Evolutionary conservation across 1,139 yeast genomes (phyloP).

Genomic region (Yamadazyma atlantica): DNA sequence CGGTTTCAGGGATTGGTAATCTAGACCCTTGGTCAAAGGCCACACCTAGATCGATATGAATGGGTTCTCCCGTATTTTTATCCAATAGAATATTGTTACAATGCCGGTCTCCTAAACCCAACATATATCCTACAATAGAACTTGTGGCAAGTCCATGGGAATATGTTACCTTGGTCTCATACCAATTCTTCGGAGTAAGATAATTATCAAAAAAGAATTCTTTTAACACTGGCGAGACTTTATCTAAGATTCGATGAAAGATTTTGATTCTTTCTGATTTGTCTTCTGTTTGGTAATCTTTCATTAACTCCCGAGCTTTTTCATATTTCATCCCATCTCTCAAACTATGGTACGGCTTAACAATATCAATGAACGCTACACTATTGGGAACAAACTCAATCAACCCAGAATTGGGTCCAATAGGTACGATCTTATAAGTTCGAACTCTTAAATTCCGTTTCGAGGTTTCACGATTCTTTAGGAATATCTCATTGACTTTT

Average conservation of each 20-base stretch:
- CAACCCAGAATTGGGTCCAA: slow-evolving; percentile 85
- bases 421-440: slow-evolving; percentile 87
- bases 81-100: slow-evolving; percentile 89
- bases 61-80: slow-evolving; percentile 77
- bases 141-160: slow-evolving; percentile 80
- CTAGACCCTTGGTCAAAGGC: slow-evolving; percentile 91
- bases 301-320: slow-evolving; percentile 69
- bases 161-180: slow-evolving; percentile 60
- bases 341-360: slow-evolving; percentile 56
- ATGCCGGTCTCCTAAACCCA: slow-evolving; percentile 96
- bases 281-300: slow-evolving; percentile 49
- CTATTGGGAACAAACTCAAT: slow-evolving; percentile 89
- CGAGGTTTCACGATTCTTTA: slow-evolving; percentile 55
- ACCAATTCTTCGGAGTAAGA: slow-evolving; percentile 71
- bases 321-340: slow-evolving; percentile 45
- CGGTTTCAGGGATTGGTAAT: slow-evolving; percentile 85
- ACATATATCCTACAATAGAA: slow-evolving; percentile 81
- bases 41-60: slow-evolving; percentile 94
- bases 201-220: slow-evolving; percentile 72
- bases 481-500: slow-evolving; percentile 74
- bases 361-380: slow-evolving; percentile 64
- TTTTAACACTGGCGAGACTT: slow-evolving; percentile 66
- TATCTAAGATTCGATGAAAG: slow-evolving; percentile 49
- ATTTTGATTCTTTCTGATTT: slow-evolving; percentile 47
- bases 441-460: slow-evolving; percentile 60